Base-by-base conservation (phyloP, 2,329 filamentous ascomycete species). In the Colletotrichum somersetense region DNA sequence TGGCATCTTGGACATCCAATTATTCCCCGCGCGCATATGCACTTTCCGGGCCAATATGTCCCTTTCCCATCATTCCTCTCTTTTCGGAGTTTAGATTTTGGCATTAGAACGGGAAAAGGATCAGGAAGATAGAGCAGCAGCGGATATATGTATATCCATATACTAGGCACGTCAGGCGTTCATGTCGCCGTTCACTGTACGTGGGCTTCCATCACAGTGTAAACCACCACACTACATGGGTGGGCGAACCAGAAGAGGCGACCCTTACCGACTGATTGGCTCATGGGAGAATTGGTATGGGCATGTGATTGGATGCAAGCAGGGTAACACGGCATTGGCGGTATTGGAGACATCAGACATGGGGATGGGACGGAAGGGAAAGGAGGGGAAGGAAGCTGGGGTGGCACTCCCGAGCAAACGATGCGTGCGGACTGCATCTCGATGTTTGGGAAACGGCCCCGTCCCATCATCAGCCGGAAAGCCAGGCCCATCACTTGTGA, bases 361-460 rank as follows among this genome's bases (percentile, higher is more conserved):
- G 69, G 46, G 55, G 63, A 70, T 72, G 69, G 53, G 53, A 72
- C 48, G 66, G 66, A 26, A 48, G 23, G 38, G 59, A 69, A 57
- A 40, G 48, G 53, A 23, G 35, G 44, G 61, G 18, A 33, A 61
- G 26, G 33, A 68, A 68, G 65, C 58, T 71, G 68, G 64, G 64
- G 65, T 72, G 65, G 52, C 65, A 63, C 35, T 58, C 69, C 48
- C 68, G 57, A 35, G 58, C 42, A 30, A 52, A 62, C 48, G 11
- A 66, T 62, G 55, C n/a, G 63, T 62, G 55, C n/a, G 63, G 56
- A 56, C 40, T 66, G 46, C 48, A 46, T 62, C 38, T 62, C 48
- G 58, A 63, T 40, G 10, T 33, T 33, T 61, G 11, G 42, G 16
- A 48, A 40, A 55, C 38, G 38, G 40, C 12, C 26, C 38, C 12